Base-by-base conservation (phyloP, 345 rosid species). In the Lenwebbia sp. region DNA sequence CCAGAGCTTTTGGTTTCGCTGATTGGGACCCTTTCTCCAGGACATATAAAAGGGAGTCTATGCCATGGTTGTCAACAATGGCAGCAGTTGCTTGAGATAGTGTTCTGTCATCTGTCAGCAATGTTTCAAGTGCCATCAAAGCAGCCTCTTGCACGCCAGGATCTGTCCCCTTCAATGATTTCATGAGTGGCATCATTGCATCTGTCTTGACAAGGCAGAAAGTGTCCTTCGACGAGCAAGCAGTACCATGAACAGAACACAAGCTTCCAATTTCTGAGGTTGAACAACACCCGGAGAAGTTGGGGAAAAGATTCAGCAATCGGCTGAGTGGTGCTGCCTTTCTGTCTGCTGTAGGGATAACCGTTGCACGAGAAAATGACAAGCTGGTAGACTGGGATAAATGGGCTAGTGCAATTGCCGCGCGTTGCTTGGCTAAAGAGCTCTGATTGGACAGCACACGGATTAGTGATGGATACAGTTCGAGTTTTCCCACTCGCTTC, bases 171-270 rank as follows among this genome's bases (percentile, higher is more conserved):
- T 91, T 89, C 89, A 93, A 83, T 28, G 85, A 88, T 86, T 12
- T 87, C 76, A 93, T 82, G 4, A 93, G 91, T 25, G 93, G 93
- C 90, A 87, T 90, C 87, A 93, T 88, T 9, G 94, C 93, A 74
- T 89, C 91, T 6, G 88, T 89, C 89, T 91, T 93, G 78, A 93
- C 87, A n/a, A 93, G 92, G 91, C 93, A 93, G 86, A 93, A 93
- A 53, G 90, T 88, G 62, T 93, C 88, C 76, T 86, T 86, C 9
- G 88, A 86, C n/a, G 86, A 90, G 89, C 92, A 93, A 60, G 92
- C 92, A 82, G 85, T n/a, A 37, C 94, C 93, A 82, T 93, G 94
- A 78, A 93, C 83, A 74, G 89, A 49, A 84, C 93, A 91, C 23
- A 52, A 41, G 56, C 54, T 83, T 41, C 22, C 87, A 51, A 40